Conservation (phyloP, 768 basidiomycete species). For the Hortiboletus flavorubellus region DNA sequence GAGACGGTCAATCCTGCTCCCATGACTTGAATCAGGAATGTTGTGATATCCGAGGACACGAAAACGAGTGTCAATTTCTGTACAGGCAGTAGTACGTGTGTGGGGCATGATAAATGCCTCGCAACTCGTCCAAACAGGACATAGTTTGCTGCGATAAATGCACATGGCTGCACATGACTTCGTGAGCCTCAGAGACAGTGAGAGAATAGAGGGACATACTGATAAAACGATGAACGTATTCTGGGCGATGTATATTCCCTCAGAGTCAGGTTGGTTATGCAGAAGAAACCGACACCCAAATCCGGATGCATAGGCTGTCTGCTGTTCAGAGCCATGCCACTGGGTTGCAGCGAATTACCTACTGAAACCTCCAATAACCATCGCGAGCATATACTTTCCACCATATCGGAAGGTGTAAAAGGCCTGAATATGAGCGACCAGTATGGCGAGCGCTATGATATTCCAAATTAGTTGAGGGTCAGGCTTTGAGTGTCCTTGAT, state of each 20-base stretch:
- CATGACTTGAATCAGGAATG: conserved; percentile 61
- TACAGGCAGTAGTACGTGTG: conserved; percentile 48
- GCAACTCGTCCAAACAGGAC: conserved; percentile 63
- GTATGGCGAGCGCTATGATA: conserved; percentile 31
- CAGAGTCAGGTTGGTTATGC: conserved; percentile 50
- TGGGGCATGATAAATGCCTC: conserved; percentile 41
- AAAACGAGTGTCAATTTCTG: conserved; percentile 54
- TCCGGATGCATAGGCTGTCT: conserved; percentile 53
- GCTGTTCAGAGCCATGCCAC: not conserved
- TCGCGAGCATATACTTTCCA: conserved; percentile 56
- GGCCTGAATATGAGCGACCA: conserved; percentile 43
- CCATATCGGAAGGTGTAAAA: conserved; percentile 42
- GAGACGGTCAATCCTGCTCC: conserved; percentile 6
- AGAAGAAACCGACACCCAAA: conserved; percentile 54
- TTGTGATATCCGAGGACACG: conserved; percentile 58
- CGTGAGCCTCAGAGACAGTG: conserved; percentile 9
- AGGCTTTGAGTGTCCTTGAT: not conserved
- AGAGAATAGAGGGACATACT: conserved; percentile 18
- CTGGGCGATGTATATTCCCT: conserved; percentile 51
- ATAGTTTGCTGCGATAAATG: conserved; percentile 70
- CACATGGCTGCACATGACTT: conserved; percentile 51
- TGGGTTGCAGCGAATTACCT: conserved; percentile 15
- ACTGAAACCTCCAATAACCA: conserved; percentile 62
- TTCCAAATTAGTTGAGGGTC: not conserved
- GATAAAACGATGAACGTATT: conserved; percentile 61